Base-by-base conservation (phyloP, 1,284 basidiomycete genomes). In the Naganishia liquefaciens region DNA sequence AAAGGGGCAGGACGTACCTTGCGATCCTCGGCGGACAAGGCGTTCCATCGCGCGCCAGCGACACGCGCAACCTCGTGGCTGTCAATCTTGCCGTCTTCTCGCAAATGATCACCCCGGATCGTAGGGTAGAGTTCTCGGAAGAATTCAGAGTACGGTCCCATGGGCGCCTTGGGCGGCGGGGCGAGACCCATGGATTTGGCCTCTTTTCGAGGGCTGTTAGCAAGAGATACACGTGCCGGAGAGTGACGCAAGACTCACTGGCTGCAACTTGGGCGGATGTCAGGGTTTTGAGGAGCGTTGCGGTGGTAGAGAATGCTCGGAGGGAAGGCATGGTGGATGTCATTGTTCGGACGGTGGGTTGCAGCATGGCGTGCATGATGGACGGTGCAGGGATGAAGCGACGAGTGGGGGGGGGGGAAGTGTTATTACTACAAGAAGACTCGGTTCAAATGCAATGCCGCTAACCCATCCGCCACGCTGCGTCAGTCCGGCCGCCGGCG, bases 81-180 rank as follows among this genome's bases (percentile, higher is more conserved):
- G 21, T 52, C 55, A 28, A 67, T 58, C 42, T 54, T 64, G 7
- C 63, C 63, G 10, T 64, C 52, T 15, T 54, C 40, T 23, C 28
- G 61, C 19, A 64, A 5, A 47, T 55, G 54, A 9, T 64, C 23
- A 5, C 43, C 23, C 19, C 62, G 54, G 37, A 64, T 54, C 19
- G 33, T 57, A 2, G 62, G 52, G 28, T 64, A 63, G 11, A 61
- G 53, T 42, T 67, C 66, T 57, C 46, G 47, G 42, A 67, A 67
- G 52, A 64, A 67, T 46, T 57, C 55, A 2, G 66, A 52, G 52
- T 67, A 67, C 23, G 66, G 52, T 39, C 62, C 58, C 25, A 54
- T 51, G 19, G 66, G 66, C 37, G 51, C 15, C 43, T 67, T 67
- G 17, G 66, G 66, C 9, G 66, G 66, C 15, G 46, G 63, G 13